phyloP scores from a whole-genome alignment of 2,329 filamentous ascomycete species.

The Drechslerella coelobrocha region DNA sequence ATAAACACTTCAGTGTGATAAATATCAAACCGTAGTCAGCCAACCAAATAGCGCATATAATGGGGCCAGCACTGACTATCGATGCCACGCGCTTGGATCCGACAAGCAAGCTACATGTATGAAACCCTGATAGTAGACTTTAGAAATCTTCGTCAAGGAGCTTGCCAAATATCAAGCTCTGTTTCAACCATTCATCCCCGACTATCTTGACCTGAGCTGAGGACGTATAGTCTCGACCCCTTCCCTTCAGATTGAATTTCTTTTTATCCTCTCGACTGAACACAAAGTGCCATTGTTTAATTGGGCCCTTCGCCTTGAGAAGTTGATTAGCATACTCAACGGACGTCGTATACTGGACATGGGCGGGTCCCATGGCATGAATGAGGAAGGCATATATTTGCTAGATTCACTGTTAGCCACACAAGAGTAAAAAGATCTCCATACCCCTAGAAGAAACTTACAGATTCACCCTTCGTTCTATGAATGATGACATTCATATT shows the following conservation, averaged over 20 bases:
- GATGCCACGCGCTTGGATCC: too few species aligned
- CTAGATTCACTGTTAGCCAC: slow-evolving; percentile 8
- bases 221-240: slow-evolving; percentile 59
- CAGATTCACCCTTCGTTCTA: slow-evolving; percentile 64
- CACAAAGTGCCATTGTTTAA: slow-evolving; percentile 48
- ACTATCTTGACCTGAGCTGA: slow-evolving; percentile 67
- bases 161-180: slow-evolving; percentile 86
- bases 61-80: too few species aligned
- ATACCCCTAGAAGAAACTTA: slow-evolving; percentile 13
- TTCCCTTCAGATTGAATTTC: slow-evolving; percentile 59
- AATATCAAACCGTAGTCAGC: not conserved
- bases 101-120: too few species aligned
- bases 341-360: slow-evolving; percentile 63
- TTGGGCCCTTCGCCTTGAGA: slow-evolving; percentile 43
- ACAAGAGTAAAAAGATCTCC: not conserved
- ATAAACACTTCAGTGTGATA: slow-evolving; percentile 1
- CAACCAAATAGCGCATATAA: too few species aligned
- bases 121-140: too few species aligned
- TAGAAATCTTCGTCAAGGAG: slow-evolving; percentile 73
- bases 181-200: slow-evolving; percentile 84
- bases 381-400: slow-evolving; percentile 19
- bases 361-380: slow-evolving; percentile 7
- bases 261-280: slow-evolving; percentile 42
- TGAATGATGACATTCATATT: slow-evolving; percentile 75
- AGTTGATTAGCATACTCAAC: slow-evolving; percentile 61